phyloP scores from a whole-genome alignment of 2,329 filamentous ascomycete species.

The Hypoxylon sp. region DNA sequence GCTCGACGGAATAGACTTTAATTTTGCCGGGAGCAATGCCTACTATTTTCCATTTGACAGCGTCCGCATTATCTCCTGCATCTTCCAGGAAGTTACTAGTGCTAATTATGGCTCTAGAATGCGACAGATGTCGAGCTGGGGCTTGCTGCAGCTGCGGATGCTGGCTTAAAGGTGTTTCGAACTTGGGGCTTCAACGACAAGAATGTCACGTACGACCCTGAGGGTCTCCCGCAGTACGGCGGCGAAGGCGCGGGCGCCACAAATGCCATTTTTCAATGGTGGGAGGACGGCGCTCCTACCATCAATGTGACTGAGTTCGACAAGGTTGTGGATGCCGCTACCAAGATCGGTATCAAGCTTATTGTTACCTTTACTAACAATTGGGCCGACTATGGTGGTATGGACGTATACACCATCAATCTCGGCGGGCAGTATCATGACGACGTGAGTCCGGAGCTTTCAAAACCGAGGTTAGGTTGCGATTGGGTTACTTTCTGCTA shows the following conservation, averaged over 20 bases:
- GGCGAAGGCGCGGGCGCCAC: constrained; percentile 61
- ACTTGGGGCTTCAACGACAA: constrained; percentile 71
- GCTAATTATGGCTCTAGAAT: constrained; percentile 52
- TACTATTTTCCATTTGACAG: constrained; percentile 68
- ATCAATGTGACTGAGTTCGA: constrained; percentile 63
- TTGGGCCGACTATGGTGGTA: constrained; percentile 71
- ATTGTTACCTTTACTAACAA: constrained; percentile 68
- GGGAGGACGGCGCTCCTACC: constrained; percentile 58
- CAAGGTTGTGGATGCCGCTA: constrained; percentile 64
- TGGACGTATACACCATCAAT: constrained; percentile 70
- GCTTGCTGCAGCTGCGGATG: constrained; percentile 43
- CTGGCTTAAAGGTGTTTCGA: constrained; percentile 61
- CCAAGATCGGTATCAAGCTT: constrained; percentile 64
- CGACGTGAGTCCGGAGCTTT: constrained; percentile 53
- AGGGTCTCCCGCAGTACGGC: constrained; percentile 65
- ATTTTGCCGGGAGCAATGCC: constrained; percentile 69
- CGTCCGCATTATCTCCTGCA: constrained; percentile 51
- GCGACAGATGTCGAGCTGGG: constrained; percentile 51
- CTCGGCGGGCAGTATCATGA: constrained; percentile 65
- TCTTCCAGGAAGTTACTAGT: not conserved
- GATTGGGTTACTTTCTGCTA: not conserved
- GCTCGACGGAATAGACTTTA: constrained; percentile 66
- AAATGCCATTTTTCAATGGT: constrained; percentile 62
- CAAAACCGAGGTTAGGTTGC: too few species aligned
- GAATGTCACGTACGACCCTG: constrained; percentile 60